Conservation (phyloP, 257 asterid species). For the Solanum medicagineum region DNA sequence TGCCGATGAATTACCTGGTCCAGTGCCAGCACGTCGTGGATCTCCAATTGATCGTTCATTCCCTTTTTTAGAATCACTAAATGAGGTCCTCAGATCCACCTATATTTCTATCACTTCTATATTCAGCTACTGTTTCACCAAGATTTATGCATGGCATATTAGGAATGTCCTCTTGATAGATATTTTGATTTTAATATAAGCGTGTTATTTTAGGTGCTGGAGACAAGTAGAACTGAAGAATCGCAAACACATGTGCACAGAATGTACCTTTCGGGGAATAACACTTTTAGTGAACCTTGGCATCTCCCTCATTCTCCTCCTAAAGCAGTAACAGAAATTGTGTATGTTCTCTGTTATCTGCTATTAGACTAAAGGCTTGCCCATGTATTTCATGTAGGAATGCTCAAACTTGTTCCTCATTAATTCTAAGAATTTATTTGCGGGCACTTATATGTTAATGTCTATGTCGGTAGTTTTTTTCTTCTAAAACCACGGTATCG, state of each 20-base stretch:
- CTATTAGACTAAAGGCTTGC: background rate
- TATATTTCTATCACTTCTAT: background rate
- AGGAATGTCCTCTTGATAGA: background rate
- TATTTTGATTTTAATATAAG: background rate
- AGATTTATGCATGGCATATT: background rate
- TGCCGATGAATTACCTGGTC: slow-evolving; percentile 65
- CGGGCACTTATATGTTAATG: background rate
- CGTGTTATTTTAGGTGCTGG: slow-evolving; percentile 48
- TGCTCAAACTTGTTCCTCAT: background rate
- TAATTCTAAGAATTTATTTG: background rate
- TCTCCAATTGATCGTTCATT: slow-evolving; percentile 79
- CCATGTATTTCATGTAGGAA: background rate
- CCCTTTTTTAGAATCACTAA: slow-evolving; percentile 78
- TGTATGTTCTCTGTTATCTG: slow-evolving; percentile 35
- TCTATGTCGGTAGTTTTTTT: background rate
- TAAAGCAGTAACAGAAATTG: slow-evolving; percentile 69
- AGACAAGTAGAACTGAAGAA: slow-evolving; percentile 76
- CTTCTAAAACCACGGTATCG: background rate
- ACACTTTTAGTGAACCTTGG: slow-evolving; percentile 85
- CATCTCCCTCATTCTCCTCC: slow-evolving; percentile 87
- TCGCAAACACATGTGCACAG: slow-evolving; percentile 80
- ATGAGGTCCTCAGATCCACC: slow-evolving; percentile 47
- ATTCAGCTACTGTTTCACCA: background rate
- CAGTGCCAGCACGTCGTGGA: slow-evolving; percentile 49
- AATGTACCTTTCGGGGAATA: slow-evolving; percentile 73